Percentiles rank a stretch among this genome's conserved stretches.
Evolutionary conservation across 2,329 filamentous ascomycete genomes (phyloP).

Genomic region (Tolypocladium pustulatum): DNA sequence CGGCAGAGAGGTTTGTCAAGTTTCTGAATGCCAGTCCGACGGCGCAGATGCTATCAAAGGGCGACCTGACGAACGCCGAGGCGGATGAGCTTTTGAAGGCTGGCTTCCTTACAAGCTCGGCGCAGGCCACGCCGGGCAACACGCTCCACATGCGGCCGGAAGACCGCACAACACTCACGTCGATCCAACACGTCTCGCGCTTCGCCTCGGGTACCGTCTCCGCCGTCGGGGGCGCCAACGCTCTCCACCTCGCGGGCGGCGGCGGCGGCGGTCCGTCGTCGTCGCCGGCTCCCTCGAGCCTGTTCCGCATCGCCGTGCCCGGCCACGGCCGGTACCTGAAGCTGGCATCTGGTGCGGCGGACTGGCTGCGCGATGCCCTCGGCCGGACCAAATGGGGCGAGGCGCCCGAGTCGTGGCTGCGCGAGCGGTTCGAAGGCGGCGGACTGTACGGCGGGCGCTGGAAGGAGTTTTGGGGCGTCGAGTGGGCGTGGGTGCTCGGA

Average conservation of each 20-base stretch:
- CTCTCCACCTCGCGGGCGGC: constrained; percentile 54
- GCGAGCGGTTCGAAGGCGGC: constrained; percentile 63
- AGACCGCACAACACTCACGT: constrained; percentile 44
- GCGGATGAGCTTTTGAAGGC: constrained; percentile 49
- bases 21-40: constrained; percentile 42
- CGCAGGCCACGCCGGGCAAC: constrained; percentile 17
- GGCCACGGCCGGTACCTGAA: constrained; percentile 58
- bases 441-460: constrained; percentile 35
- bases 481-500: constrained; percentile 61
- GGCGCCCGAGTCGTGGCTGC: constrained; percentile 48
- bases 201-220: constrained; percentile 59
- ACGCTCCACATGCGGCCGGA: constrained; percentile 38
- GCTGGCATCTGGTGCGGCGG: constrained; percentile 44
- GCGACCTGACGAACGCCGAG: constrained; percentile 31
- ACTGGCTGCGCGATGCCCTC: constrained; percentile 50
- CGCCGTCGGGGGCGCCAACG: constrained; percentile 59
- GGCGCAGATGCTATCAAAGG: constrained; percentile 18
- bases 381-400: constrained; percentile 50
- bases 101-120: constrained; percentile 53
- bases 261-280: constrained; percentile 25
- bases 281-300: constrained; percentile 1
- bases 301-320: constrained; percentile 51
- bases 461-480: constrained; percentile 58
- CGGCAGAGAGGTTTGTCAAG: constrained; percentile 39
- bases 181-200: constrained; percentile 50